These are phyloP conservation scores for Euphrasia arctica DNA, from an alignment of 305 asterid genomes.

Conservation along the genomic window DNA sequence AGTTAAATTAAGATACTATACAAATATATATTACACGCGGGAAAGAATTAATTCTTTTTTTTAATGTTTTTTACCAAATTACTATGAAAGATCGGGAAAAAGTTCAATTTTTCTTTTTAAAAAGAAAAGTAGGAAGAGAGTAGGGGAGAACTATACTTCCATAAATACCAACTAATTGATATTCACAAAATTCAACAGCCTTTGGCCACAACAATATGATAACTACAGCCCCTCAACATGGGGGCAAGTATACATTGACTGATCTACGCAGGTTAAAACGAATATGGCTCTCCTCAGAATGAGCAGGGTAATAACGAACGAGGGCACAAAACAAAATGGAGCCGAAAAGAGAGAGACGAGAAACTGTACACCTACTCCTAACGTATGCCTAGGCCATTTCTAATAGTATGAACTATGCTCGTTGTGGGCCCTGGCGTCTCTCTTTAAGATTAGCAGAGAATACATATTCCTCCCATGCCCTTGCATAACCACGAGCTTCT, in stretches of 20 bases:
- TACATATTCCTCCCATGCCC: slow-evolving; percentile 29
- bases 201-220: slow-evolving; percentile 47
- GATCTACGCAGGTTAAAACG: slow-evolving; percentile 32
- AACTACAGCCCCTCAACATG: slow-evolving; percentile 26
- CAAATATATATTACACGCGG: no score
- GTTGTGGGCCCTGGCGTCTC: slow-evolving; percentile 19
- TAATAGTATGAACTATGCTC: slow-evolving; percentile 39
- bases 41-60: no score
- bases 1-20: no score
- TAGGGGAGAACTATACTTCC: no score
- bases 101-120: no score
- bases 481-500: slow-evolving; percentile 29
- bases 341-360: slow-evolving; percentile 31
- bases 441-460: slow-evolving; percentile 23
- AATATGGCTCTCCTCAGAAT: slow-evolving; percentile 32
- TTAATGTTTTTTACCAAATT: no score
- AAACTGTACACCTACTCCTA: slow-evolving; percentile 56
- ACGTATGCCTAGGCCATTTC: slow-evolving; percentile 9
- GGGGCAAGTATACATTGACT: slow-evolving; percentile 37
- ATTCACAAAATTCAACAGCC: slow-evolving; percentile 65
- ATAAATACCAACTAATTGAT: no score
- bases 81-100: no score
- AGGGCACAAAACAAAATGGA: slow-evolving; percentile 11
- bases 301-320: slow-evolving; percentile 36
- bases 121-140: no score